Evolutionary conservation across 2,329 filamentous ascomycete species (phyloP).

Genomic region (Fusarium concolor): DNA sequence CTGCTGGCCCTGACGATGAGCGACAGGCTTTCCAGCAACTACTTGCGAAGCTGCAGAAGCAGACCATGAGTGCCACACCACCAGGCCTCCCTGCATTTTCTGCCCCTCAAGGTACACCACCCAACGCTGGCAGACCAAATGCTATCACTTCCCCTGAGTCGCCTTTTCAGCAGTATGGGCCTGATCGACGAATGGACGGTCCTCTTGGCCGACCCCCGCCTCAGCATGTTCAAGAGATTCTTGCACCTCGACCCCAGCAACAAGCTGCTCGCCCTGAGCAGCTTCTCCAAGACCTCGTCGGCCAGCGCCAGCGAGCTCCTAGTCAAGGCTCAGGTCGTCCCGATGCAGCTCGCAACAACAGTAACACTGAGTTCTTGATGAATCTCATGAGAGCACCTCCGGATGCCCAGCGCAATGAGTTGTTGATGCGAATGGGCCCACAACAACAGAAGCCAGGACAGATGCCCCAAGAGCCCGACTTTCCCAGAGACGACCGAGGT

Average conservation of each 20-base stretch:
- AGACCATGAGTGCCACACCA: slow-evolving; percentile 61
- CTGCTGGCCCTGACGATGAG: slow-evolving; percentile 69
- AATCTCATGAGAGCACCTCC: slow-evolving; percentile 75
- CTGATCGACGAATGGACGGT: slow-evolving; percentile 57
- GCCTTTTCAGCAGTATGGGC: slow-evolving; percentile 60
- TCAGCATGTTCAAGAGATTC: slow-evolving; percentile 63
- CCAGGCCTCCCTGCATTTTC: slow-evolving; percentile 58
- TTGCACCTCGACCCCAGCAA: slow-evolving; percentile 62
- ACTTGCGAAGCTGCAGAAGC: slow-evolving; percentile 80
- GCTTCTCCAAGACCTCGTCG: slow-evolving; percentile 70
- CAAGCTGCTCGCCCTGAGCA: slow-evolving; percentile 68
- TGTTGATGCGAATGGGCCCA: slow-evolving; percentile 62
- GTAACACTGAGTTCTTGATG: slow-evolving; percentile 86
- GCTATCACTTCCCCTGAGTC: slow-evolving; percentile 59
- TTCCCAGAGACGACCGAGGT: slow-evolving; percentile 50
- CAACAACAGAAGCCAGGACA: slow-evolving; percentile 55
- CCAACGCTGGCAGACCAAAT: slow-evolving; percentile 51
- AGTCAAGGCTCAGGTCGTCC: slow-evolving; percentile 62
- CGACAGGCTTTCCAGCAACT: slow-evolving; percentile 88
- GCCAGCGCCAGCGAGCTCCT: slow-evolving; percentile 67
- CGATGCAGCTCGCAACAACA: slow-evolving; percentile 63
- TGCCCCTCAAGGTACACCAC: slow-evolving; percentile 51
- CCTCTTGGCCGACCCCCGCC: slow-evolving; percentile 55
- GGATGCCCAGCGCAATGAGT: slow-evolving; percentile 64
- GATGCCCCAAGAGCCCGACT: slow-evolving; percentile 59